Evolutionary conservation across 306 rosid genomes (phyloP), one percentile per base, ranked within the genome.

Genomic region (Cicer arietinum): DNA sequence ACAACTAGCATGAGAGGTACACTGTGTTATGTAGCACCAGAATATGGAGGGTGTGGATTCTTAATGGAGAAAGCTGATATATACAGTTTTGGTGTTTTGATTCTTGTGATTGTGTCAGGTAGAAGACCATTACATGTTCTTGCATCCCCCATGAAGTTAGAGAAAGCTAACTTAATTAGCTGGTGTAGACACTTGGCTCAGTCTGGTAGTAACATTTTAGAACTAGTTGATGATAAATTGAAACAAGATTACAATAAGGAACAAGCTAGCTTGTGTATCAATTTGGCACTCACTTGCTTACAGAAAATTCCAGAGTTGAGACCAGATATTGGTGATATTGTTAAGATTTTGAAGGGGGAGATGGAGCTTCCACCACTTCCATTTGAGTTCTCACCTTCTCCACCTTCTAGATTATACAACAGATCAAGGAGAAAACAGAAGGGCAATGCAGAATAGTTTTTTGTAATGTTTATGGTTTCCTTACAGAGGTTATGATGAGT

Each of bases 1-100:
- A 91, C 98, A 82, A 90, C 98, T 9, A 94, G 97, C 79, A 94
- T 94, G 94, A 87, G 95, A 86, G 98, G 98, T 45, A 91, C 97
- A 60, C 71, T 91, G 63, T 90, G 97, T 62, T 94, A 94, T 80
- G 91, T 86, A 8, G 98, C 98, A 58, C 98, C 98, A 6, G 98
- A 94, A 70, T 91, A 87, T 74, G 92, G 96, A 11, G 98, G 96
- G 0, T 89, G 90, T 65, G 96, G 92, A 12, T 91, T 83, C 85
- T 77, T 88, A 58, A 86, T 89, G 91, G 98, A 91, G 86, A 94
- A 94, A 77, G 94, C 96, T 40, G 98, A 94, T 30, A 90, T 91
- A 25, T 94, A 94, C 85, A 90, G 98, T 76, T 87, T 94, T 10
- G 98, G 97, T 12, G 98, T 94, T 63, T 84, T 91, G 78, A 85